Evolutionary conservation across 352 stramenopile species (phyloP).

Genomic region (Pythium apleroticum): DNA sequence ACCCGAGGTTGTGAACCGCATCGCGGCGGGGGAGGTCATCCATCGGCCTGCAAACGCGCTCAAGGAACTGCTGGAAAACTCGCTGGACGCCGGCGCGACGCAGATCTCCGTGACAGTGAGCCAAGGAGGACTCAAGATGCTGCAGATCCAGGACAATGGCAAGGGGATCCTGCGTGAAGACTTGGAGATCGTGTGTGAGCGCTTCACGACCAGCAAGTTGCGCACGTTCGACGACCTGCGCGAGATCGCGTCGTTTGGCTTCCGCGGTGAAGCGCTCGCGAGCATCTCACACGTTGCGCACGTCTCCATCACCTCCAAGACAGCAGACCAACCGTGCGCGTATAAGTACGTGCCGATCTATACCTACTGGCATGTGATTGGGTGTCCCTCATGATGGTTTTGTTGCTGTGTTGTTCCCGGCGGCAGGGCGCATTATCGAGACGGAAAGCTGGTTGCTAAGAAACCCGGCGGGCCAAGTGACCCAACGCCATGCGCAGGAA

Average conservation of each 20-base stretch:
- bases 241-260: conserved; percentile 96
- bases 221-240: conserved; percentile 94
- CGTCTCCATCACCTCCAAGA: conserved; percentile 90
- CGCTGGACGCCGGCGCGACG: conserved; percentile 93
- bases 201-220: conserved; percentile 98
- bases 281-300: conserved; percentile 96
- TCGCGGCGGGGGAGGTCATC: conserved; percentile 95
- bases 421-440: conserved; percentile 86
- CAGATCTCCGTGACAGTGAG: conserved; percentile 76
- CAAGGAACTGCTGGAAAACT: conserved; percentile 99
- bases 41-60: conserved; percentile 93
- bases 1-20: conserved; percentile 93
- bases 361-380: background rate
- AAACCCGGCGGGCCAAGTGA: conserved; percentile 60
- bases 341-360: conserved; percentile 60
- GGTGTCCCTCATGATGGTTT: background rate
- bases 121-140: conserved; percentile 90
- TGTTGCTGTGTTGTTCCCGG: too few relatives aligned
- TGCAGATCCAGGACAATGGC: conserved; percentile 96
- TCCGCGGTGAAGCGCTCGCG: conserved; percentile 98
- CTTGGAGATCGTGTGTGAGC: conserved; percentile 94
- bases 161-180: conserved; percentile 91
- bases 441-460: conserved; percentile 87
- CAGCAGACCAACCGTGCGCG: conserved; percentile 64
- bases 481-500: conserved; percentile 71